Evolutionary conservation across 192 early-diverging fungal species (phyloP).

Genomic region (Thoreauomyces humboldtii): DNA sequence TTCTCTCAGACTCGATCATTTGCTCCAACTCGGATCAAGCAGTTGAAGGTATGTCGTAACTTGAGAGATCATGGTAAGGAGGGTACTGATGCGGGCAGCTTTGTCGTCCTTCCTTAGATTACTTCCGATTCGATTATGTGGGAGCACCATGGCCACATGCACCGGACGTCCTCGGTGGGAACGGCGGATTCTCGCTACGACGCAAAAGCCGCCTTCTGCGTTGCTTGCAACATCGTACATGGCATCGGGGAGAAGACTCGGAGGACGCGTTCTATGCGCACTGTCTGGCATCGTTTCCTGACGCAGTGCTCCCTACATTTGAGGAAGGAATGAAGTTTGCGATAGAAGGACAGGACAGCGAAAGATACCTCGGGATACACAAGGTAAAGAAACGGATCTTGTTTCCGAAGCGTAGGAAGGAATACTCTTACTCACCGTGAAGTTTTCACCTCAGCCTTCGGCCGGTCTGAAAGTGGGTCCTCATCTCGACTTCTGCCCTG

Average conservation of each 20-base stretch:
- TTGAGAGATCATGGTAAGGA: no score
- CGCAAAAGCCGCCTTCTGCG: slow-evolving; percentile 11
- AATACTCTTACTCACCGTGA: not conserved
- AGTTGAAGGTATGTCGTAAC: no score
- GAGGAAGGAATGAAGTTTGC: slow-evolving; percentile 13
- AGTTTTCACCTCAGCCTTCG: not conserved
- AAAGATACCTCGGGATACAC: slow-evolving; percentile 16
- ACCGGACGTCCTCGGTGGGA: slow-evolving; percentile 7
- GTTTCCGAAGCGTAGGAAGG: not conserved
- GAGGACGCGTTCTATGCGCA: slow-evolving; percentile 22
- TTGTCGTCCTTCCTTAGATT: no score
- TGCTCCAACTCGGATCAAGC: slow-evolving; percentile 15
- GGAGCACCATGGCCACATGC: slow-evolving; percentile 26
- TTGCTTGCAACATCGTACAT: slow-evolving; percentile 14
- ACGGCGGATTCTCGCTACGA: slow-evolving; percentile 24
- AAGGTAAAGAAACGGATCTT: no score
- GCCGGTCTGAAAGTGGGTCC: not conserved
- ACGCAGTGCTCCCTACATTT: slow-evolving; percentile 21
- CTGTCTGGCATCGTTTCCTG: slow-evolving; percentile 10
- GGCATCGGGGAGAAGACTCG: not conserved
- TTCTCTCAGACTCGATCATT: slow-evolving; percentile 22
- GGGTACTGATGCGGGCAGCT: no score
- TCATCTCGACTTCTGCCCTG: slow-evolving; percentile 12
- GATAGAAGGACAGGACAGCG: slow-evolving; percentile 10
- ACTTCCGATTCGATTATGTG: slow-evolving; percentile 17